phyloP scores from a whole-genome alignment of 1,284 basidiomycete species.

The Puccinia sorghi region DNA sequence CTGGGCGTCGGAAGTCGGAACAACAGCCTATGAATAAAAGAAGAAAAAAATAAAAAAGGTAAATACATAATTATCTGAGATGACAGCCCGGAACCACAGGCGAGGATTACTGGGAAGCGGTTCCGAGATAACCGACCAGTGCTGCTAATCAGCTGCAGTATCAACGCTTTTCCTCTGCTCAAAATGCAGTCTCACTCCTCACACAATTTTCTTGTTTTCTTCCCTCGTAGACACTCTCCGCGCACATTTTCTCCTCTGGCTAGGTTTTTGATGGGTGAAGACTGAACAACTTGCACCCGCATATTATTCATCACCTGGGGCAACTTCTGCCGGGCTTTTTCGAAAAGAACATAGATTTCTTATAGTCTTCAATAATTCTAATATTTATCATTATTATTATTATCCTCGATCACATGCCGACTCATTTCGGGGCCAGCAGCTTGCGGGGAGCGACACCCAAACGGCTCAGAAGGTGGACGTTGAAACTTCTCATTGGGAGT shows the following conservation, averaged over 20 bases:
- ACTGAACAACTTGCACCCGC: not conserved
- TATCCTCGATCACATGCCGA: not conserved
- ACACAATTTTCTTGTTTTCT: too few relatives aligned
- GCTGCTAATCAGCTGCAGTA: not conserved
- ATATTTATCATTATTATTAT: not conserved
- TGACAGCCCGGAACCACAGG: not conserved
- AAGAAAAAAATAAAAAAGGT: not conserved
- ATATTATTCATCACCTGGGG: not conserved
- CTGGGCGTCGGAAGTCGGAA: not conserved
- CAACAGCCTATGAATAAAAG: not conserved
- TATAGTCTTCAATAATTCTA: not conserved
- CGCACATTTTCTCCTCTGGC: too few relatives aligned
- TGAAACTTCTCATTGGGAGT: conserved; percentile 6
- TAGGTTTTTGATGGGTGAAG: not conserved
- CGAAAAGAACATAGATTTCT: not conserved
- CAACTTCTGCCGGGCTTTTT: not conserved
- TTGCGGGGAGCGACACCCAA: not conserved
- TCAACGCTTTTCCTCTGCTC: not conserved
- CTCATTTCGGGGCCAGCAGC: not conserved
- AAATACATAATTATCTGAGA: not conserved
- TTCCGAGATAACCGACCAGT: not conserved
- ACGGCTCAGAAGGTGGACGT: conserved; percentile 5
- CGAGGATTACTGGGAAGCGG: not conserved
- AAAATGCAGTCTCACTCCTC: not conserved
- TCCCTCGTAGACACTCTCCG: too few relatives aligned